These are phyloP conservation scores for Chaetothyriales sp. DNA, from an alignment of 2,329 filamentous ascomycete species.

Conservation along the genomic window DNA sequence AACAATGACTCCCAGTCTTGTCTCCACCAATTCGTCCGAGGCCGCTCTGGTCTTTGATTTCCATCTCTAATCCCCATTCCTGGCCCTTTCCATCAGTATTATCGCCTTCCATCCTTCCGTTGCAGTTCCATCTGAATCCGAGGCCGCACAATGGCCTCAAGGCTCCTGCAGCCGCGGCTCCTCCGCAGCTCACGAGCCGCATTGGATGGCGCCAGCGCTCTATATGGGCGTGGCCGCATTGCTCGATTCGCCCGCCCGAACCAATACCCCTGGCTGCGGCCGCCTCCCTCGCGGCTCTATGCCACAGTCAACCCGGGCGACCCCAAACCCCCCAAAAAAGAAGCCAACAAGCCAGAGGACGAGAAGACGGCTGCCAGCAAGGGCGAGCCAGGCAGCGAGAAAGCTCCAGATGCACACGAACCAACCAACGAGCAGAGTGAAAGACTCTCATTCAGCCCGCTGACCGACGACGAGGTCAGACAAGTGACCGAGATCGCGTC, in stretches of 20 bases:
- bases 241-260: constrained; percentile 25
- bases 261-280: constrained; percentile 26
- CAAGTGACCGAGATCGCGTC: constrained; percentile 42
- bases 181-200: constrained; percentile 35
- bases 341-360: constrained; percentile 14
- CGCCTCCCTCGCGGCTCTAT: constrained; percentile 26
- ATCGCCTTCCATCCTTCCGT: neutral
- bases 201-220: constrained; percentile 31
- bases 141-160: constrained; percentile 12
- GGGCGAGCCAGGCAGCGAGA: constrained; percentile 24
- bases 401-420: constrained; percentile 15
- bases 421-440: constrained; percentile 27
- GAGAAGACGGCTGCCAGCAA: constrained; percentile 21
- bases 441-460: constrained; percentile 26
- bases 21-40: neutral
- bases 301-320: constrained; percentile 30
- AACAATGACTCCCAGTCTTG: neutral
- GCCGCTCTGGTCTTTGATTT: neutral
- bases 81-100: neutral
- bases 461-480: constrained; percentile 42
- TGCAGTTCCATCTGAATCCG: neutral
- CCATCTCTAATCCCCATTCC: neutral
- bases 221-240: constrained; percentile 30
- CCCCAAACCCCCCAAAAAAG: constrained; percentile 28
- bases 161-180: constrained; percentile 15